These are phyloP conservation scores for Trichoderma citrinoviride DNA, from an alignment of 2,329 filamentous ascomycete species.

Conservation along the genomic window DNA sequence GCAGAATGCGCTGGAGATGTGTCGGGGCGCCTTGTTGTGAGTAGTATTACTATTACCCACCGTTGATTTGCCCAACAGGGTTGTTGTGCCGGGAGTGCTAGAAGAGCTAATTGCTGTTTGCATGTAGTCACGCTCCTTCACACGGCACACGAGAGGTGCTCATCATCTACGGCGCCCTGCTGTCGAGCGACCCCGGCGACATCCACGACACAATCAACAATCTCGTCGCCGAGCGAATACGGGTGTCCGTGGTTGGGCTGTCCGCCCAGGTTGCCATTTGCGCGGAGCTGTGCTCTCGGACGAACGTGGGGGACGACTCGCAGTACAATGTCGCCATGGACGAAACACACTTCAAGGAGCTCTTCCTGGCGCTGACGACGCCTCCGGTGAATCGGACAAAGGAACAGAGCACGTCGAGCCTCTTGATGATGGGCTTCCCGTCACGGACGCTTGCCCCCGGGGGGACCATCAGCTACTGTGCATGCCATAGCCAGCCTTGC, in stretches of 20 bases:
- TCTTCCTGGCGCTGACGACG: conserved; percentile 85
- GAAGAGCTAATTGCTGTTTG: conserved; percentile 20
- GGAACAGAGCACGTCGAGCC: conserved; percentile 56
- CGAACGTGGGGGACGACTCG: conserved; percentile 74
- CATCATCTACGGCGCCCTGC: conserved; percentile 84
- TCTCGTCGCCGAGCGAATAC: conserved; percentile 78
- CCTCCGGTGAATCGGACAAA: conserved; percentile 75
- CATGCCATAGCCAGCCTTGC: conserved; percentile 81
- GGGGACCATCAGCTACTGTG: conserved; percentile 71
- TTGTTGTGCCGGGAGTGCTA: not conserved
- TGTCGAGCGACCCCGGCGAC: conserved; percentile 89
- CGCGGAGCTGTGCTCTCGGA: conserved; percentile 80
- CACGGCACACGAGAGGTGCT: conserved; percentile 93
- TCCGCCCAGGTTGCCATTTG: conserved; percentile 92
- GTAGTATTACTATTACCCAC: conserved; percentile 28
- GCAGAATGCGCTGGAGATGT: conserved; percentile 96
- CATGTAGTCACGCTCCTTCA: conserved; percentile 76
- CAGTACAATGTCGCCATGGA: conserved; percentile 84
- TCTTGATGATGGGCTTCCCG: conserved; percentile 98
- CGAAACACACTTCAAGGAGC: conserved; percentile 71
- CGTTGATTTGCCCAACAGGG: not conserved
- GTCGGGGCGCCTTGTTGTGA: conserved; percentile 82
- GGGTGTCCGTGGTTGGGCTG: conserved; percentile 84
- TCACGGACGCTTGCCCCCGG: conserved; percentile 73
- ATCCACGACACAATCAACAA: conserved; percentile 85